A percentile compares a stretch with the other conserved stretches of the same genome.
Conservation (phyloP, 805 yeast species). For the Candida ortonii region DNA sequence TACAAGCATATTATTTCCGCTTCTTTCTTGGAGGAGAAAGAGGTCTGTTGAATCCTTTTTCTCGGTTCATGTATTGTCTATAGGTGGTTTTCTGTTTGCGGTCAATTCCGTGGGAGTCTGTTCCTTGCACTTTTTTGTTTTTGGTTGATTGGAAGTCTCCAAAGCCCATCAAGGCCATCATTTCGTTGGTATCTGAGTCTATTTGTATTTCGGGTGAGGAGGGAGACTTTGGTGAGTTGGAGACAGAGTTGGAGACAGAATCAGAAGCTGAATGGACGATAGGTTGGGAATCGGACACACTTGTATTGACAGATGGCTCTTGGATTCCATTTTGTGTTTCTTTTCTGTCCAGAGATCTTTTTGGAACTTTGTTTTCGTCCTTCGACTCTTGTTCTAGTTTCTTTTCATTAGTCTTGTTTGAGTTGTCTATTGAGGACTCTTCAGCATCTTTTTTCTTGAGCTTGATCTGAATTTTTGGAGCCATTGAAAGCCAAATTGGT, state of each 20-base stretch:
- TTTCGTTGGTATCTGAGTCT: conserved; percentile 25
- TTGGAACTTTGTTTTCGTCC: conserved; percentile 6
- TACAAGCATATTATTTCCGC: conserved; percentile 8
- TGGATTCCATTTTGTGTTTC: conserved; percentile 4
- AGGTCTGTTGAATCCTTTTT: conserved; percentile 53
- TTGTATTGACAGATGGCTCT: conserved; percentile 2
- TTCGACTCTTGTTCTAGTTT: conserved; percentile 12
- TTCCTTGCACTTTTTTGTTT: conserved; percentile 51
- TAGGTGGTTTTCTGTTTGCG: conserved; percentile 41
- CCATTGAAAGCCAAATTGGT: conserved; percentile 5
- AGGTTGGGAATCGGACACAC: background rate
- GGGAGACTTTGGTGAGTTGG: too few relatives aligned
- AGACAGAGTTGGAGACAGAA: too few relatives aligned
- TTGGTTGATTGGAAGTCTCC: conserved; percentile 53
- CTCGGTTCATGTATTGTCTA: conserved; percentile 60
- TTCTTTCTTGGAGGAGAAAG: conserved; percentile 44
- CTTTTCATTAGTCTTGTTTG: background rate
- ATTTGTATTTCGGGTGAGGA: conserved; percentile 9
- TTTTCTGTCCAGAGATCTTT: background rate
- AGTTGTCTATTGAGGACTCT: background rate
- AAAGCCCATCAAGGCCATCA: conserved; percentile 57
- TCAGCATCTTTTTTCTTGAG: conserved; percentile 10
- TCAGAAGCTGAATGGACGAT: too few relatives aligned
- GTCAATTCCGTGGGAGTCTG: conserved; percentile 42
- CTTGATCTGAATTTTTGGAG: conserved; percentile 23